Conservation (phyloP, 148 eudicot genomes). For the Dysphania ambrosioides region DNA sequence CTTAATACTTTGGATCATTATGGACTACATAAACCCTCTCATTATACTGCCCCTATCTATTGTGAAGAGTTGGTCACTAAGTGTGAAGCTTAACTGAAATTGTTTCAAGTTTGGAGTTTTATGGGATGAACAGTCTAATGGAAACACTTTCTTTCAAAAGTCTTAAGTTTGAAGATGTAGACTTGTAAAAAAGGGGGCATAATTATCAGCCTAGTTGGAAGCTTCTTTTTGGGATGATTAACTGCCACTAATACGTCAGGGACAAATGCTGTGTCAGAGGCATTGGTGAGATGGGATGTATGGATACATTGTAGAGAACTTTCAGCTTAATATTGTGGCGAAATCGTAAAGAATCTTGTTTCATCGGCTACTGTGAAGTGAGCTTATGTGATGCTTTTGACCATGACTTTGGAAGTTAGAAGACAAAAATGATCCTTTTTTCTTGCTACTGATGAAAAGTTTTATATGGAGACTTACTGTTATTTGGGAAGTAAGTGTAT, state of each 20-base stretch:
- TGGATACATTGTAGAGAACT: neutral
- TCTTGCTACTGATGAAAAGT: neutral
- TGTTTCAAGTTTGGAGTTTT: too few species aligned
- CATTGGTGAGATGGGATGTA: neutral
- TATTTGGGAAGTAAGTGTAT: constrained; percentile 36
- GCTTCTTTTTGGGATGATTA: neutral
- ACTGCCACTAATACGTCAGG: neutral
- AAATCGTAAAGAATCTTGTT: neutral
- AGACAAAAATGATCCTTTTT: neutral
- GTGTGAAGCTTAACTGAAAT: too few species aligned
- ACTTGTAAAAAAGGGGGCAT: neutral
- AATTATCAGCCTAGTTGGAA: neutral
- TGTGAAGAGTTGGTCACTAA: neutral
- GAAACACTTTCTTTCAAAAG: neutral
- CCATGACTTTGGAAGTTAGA: neutral
- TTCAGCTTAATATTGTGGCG: neutral
- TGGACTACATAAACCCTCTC: neutral
- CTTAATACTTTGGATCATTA: neutral
- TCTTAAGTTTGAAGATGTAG: too few species aligned
- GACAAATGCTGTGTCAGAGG: neutral
- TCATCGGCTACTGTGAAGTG: neutral
- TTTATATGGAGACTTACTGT: constrained; percentile 27
- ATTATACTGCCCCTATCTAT: neutral
- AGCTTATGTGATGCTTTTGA: too few species aligned
- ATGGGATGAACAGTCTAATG: neutral